Conservation (phyloP, 2,329 filamentous ascomycete genomes). For the Penicillium sp. region DNA sequence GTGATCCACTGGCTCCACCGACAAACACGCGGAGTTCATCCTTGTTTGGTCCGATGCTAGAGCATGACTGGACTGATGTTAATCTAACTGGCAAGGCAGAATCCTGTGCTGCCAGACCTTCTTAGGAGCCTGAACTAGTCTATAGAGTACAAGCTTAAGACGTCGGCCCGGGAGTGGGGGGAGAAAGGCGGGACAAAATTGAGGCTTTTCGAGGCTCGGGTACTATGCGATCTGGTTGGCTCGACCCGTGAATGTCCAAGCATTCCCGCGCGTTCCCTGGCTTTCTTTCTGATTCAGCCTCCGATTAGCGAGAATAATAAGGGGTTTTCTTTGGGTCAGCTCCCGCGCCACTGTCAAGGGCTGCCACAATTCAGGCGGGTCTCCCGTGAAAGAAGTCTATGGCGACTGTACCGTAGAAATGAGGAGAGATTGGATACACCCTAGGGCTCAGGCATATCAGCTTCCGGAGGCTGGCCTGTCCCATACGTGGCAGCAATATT, state of each 20-base stretch:
- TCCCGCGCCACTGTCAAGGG: neutral
- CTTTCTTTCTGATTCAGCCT: slow-evolving; percentile 2
- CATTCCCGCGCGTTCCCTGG: neutral
- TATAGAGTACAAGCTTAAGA: neutral
- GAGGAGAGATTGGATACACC: neutral
- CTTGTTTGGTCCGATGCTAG: neutral
- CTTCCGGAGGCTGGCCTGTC: neutral
- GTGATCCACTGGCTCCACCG: slow-evolving; percentile 1
- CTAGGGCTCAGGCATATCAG: neutral
- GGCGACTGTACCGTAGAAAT: neutral
- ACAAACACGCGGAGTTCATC: neutral
- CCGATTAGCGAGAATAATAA: neutral
- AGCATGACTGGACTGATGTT: too few species aligned
- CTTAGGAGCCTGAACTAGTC: too few species aligned
- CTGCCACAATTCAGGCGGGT: neutral
- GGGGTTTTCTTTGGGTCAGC: neutral
- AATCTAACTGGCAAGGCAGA: neutral
- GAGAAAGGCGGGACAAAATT: neutral
- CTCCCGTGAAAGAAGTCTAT: neutral
- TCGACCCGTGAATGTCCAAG: neutral
- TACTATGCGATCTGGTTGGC: slow-evolving; percentile 1
- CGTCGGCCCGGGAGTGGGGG: neutral
- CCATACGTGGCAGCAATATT: neutral
- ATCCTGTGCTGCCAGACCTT: neutral
- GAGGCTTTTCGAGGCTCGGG: slow-evolving; percentile 2